Percentiles rank a stretch among this genome's conserved stretches.
These are phyloP conservation scores for Ophiostoma himal-ulmi DNA, from an alignment of 2,329 filamentous ascomycete species.

Conservation along the genomic window DNA sequence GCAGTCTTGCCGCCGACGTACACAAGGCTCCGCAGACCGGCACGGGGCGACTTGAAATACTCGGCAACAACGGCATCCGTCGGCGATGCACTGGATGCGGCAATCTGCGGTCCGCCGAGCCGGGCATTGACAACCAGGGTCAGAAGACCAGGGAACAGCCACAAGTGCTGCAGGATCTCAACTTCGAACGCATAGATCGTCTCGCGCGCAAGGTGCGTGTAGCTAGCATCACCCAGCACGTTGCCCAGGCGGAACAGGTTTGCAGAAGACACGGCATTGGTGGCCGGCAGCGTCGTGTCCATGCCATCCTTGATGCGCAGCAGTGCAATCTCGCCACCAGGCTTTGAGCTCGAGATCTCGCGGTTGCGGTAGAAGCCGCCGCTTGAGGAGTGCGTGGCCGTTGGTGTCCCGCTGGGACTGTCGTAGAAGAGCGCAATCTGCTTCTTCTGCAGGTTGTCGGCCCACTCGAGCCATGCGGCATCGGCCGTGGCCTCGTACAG, in stretches of 20 bases:
- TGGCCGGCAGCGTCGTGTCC: conserved; percentile 83
- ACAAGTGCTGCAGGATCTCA: conserved; percentile 88
- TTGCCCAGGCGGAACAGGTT: conserved; percentile 80
- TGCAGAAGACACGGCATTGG: conserved; percentile 77
- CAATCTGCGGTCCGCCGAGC: conserved; percentile 53
- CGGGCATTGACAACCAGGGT: conserved; percentile 67
- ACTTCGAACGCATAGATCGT: conserved; percentile 83
- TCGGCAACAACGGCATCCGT: conserved; percentile 24
- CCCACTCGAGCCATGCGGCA: conserved; percentile 69
- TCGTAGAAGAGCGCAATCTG: conserved; percentile 79
- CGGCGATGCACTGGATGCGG: conserved; percentile 21
- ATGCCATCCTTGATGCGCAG: conserved; percentile 92
- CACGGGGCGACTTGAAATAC: conserved; percentile 29
- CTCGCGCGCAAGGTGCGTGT: conserved; percentile 59
- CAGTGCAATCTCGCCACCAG: conserved; percentile 60
- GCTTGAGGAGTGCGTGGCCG: conserved; percentile 36
- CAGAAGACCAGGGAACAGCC: conserved; percentile 79
- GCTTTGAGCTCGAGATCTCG: conserved; percentile 28
- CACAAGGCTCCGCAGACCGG: conserved; percentile 31
- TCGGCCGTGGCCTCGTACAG: conserved; percentile 77
- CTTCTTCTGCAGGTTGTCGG: conserved; percentile 70
- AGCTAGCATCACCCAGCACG: conserved; percentile 38
- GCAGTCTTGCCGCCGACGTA: conserved; percentile 16
- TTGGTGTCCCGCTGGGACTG: conserved; percentile 31
- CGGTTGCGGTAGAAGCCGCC: conserved; percentile 71